Evolutionary conservation across 1,284 basidiomycete species (phyloP).

Genomic region (Apiotrichum laibachii): DNA sequence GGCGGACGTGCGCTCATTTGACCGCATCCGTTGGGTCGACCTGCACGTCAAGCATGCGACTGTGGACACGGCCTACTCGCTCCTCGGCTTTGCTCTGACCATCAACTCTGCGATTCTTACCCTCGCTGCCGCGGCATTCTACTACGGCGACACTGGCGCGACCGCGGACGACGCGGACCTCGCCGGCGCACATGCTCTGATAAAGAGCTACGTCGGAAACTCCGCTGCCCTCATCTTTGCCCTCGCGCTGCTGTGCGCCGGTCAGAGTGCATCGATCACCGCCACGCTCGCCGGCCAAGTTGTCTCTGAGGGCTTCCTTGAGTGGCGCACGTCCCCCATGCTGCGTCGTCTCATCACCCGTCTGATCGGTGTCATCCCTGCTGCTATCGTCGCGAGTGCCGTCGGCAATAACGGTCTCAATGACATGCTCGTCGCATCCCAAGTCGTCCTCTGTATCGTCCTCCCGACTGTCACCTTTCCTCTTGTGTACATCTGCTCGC

Average conservation of each 20-base stretch:
- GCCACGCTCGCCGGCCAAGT: constrained; percentile 90
- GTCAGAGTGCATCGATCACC: constrained; percentile 89
- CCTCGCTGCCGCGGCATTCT: constrained; percentile 66
- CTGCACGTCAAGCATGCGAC: constrained; percentile 76
- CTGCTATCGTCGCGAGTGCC: constrained; percentile 71
- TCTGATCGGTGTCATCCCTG: constrained; percentile 79
- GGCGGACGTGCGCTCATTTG: constrained; percentile 61
- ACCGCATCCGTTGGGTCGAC: constrained; percentile 64
- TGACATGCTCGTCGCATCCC: constrained; percentile 77
- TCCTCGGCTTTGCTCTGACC: constrained; percentile 77
- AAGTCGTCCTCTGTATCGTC: constrained; percentile 82
- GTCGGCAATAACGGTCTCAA: constrained; percentile 75
- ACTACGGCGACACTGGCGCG: constrained; percentile 54
- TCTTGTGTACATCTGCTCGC: constrained; percentile 71
- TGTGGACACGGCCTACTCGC: constrained; percentile 51
- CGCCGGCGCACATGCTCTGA: constrained; percentile 75
- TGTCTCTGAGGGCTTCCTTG: constrained; percentile 89
- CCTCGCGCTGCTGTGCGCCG: constrained; percentile 74
- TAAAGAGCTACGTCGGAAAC: constrained; percentile 64
- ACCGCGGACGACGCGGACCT: constrained; percentile 63
- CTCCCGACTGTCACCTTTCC: constrained; percentile 84
- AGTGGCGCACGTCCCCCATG: constrained; percentile 81
- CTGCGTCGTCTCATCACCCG: constrained; percentile 80
- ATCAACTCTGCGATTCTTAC: constrained; percentile 75
- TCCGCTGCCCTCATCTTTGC: constrained; percentile 79